Percentiles rank a stretch among this genome's conserved stretches.
Evolutionary conservation across 2,329 filamentous ascomycete species (phyloP).

Genomic region (Pseudocercospora musae): DNA sequence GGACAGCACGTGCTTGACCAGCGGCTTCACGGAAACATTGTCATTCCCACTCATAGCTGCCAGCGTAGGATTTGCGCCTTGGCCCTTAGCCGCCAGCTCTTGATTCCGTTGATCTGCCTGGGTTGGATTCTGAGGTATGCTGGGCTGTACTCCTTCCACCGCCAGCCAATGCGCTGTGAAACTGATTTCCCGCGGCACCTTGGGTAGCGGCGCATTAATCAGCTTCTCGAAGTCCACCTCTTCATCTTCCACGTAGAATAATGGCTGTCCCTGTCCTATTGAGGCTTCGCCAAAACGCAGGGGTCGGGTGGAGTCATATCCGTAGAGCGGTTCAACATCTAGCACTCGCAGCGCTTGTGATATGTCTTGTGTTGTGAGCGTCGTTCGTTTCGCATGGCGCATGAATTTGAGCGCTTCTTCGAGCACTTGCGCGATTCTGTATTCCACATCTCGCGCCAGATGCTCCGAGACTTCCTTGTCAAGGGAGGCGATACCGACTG

Average conservation of each 20-base stretch:
- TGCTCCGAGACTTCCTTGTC: conserved; percentile 83
- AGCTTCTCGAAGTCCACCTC: conserved; percentile 99
- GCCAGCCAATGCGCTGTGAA: conserved; percentile 98
- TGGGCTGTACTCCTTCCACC: conserved; percentile 93
- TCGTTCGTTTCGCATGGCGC: conserved; percentile 83
- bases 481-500: conserved; percentile 78
- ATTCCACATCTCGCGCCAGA: conserved; percentile 91
- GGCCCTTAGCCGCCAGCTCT: conserved; percentile 85
- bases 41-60: conserved; percentile 81
- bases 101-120: conserved; percentile 69
- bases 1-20: conserved; percentile 92
- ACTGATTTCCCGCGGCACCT: conserved; percentile 86
- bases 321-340: conserved; percentile 92
- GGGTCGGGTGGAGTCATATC: conserved; percentile 88
- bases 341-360: conserved; percentile 79
- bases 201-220: conserved; percentile 92
- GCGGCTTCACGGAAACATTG: conserved; percentile 77
- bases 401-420: conserved; percentile 95
- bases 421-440: conserved; percentile 87
- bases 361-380: conserved; percentile 84
- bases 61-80: conserved; percentile 74
- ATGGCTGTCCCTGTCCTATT: conserved; percentile 84
- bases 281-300: conserved; percentile 91
- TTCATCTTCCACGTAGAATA: conserved; percentile 97
- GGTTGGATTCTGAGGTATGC: conserved; percentile 93